Base-by-base conservation (phyloP, 2,329 filamentous ascomycete genomes). In the Monosporascus sp. region DNA sequence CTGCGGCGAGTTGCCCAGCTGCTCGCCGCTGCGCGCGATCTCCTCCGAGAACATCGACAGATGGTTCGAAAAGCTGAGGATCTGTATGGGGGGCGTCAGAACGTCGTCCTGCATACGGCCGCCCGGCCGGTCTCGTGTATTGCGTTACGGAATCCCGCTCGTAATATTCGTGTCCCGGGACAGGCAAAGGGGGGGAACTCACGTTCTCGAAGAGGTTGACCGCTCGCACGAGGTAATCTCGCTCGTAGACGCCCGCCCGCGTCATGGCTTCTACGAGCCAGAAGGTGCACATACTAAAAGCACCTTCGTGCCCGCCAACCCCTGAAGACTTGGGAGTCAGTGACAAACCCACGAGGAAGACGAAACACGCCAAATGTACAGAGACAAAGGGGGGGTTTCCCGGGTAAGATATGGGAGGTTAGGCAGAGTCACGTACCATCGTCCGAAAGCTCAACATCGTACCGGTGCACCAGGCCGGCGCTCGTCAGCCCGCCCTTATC, bases 211-310 rank as follows among this genome's bases (percentile, higher is more conserved):
- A 91, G 43, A 90, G 75, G 59, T 81, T 86, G 59, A 88, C 77
- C 7, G 88, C 82, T 11, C 78, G 74, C 14, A 74, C 68, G 20
- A 86, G 72, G 60, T 88, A 88, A 58, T 81, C 84, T n/a, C 75
- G 74, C 58, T 88, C 83, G 66, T 87, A 86, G 48, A 77, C 72
- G 60, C 79, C 73, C 59, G 87, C 87, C 35, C 88, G 78, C 31
- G 87, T 89, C 71, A 91, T 78, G 24, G 88, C 87, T 70, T 91
- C 88, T 14, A 91, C 86, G 0, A 91, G 80, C 88, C 88, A 91
- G 67, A 91, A 91, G 0, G 87, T 91, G 65, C 87, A 90, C 87
- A 91, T 91, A 63, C 80, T 85, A 65, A 91, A 91, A 20, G 87
- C 87, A 22, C 88, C 88, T 70, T 91, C 88, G 50, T 80, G 77